Percentiles rank a stretch among this genome's conserved stretches.
These are phyloP conservation scores for Nothophoma quercina DNA, from an alignment of 2,329 filamentous ascomycete genomes.

Conservation along the genomic window DNA sequence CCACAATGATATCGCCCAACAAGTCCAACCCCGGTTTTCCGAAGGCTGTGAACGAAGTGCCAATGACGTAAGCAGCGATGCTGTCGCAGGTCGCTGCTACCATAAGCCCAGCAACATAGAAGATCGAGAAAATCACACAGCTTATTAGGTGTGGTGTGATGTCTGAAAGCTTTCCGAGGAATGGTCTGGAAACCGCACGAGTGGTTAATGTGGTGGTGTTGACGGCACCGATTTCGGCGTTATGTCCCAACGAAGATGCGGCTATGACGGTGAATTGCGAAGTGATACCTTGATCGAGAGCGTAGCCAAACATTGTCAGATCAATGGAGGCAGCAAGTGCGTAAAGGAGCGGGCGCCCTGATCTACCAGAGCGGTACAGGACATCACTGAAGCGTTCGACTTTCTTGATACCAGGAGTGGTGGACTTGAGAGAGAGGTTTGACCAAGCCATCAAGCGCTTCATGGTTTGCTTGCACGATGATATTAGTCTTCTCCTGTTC, in stretches of 20 bases:
- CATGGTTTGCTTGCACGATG: not conserved
- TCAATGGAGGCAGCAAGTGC: not conserved
- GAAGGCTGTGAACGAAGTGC: not conserved
- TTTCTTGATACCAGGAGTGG: not conserved
- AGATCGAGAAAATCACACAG: not conserved
- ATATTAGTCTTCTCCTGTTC: not conserved
- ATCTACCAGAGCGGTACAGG: not conserved
- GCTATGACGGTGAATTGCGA: conserved; percentile 2
- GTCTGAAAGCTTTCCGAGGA: not conserved
- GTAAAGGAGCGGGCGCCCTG: not conserved
- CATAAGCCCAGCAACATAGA: not conserved
- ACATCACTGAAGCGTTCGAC: conserved; percentile 1
- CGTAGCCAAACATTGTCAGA: not conserved
- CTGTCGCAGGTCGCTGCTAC: not conserved
- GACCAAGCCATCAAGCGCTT: not conserved
- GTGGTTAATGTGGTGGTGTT: not conserved
- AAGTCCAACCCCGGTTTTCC: not conserved
- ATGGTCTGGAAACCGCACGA: not conserved
- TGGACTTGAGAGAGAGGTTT: not conserved
- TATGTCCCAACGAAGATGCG: not conserved
- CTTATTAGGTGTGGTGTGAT: not conserved
- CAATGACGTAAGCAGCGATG: not conserved
- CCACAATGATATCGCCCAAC: conserved; percentile 1
- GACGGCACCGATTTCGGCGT: not conserved
- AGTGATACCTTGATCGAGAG: not conserved